Evolutionary conservation across 495 filamentous ascomycete species (phyloP).

Genomic region (Neurospora sublineolata): DNA sequence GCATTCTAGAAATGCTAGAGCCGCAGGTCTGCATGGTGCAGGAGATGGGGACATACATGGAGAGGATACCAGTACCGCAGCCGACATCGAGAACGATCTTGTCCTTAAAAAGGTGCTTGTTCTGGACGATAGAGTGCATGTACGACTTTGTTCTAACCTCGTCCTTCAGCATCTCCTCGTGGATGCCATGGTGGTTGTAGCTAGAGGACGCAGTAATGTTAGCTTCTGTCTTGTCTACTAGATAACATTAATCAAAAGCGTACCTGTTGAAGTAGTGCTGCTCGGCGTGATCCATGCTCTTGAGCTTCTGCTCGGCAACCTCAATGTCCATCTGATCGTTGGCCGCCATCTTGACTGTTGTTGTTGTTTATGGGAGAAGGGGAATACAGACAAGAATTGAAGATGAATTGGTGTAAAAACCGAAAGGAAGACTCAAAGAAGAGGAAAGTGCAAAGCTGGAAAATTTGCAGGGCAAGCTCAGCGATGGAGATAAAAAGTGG

Average conservation of each 20-base stretch:
- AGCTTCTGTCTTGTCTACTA: neutral
- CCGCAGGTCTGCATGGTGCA: no score
- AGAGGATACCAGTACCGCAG: conserved; percentile 85
- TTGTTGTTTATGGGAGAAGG: neutral
- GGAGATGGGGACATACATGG: conserved; percentile 45
- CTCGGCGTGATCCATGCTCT: conserved; percentile 73
- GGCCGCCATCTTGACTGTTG: conserved; percentile 22
- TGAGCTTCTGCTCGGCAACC: conserved; percentile 39
- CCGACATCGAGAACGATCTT: conserved; percentile 90
- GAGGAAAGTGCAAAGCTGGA: neutral
- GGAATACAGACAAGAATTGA: neutral
- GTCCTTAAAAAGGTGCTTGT: conserved; percentile 82
- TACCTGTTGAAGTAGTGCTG: conserved; percentile 96
- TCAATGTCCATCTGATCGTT: conserved; percentile 35
- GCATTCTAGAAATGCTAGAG: neutral
- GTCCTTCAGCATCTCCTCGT: conserved; percentile 99
- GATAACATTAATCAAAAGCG: conserved; percentile 13
- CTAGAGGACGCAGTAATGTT: conserved; percentile 32
- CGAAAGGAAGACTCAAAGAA: neutral
- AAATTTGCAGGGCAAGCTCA: neutral
- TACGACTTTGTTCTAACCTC: conserved; percentile 93
- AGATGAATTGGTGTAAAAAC: neutral
- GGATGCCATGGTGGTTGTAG: conserved; percentile 95
- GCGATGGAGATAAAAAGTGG: neutral
- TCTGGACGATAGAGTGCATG: conserved; percentile 90